phyloP scores from a whole-genome alignment of 73 alveolate species.

The Paramecium bursaria region DNA sequence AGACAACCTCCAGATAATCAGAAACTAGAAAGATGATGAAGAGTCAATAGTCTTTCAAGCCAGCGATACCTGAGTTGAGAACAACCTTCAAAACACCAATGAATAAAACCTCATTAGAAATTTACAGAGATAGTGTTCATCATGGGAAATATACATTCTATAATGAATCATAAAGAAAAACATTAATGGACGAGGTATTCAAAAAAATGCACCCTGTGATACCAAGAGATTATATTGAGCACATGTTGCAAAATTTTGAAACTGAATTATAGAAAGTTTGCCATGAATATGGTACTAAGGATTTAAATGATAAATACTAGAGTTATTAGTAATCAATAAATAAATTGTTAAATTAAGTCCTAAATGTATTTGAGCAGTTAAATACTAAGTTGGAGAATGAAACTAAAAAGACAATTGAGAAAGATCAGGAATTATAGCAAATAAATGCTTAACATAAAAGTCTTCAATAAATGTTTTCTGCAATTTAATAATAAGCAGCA shows the following conservation, averaged over 20 bases:
- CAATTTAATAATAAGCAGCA: neutral
- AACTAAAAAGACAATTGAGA: neutral
- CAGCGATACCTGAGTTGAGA: too few relatives aligned
- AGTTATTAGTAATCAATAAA: slow-evolving; percentile 16
- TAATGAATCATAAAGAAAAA: neutral
- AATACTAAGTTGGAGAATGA: neutral
- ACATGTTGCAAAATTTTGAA: slow-evolving; percentile 30
- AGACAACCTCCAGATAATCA: too few relatives aligned
- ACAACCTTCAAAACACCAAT: too few relatives aligned
- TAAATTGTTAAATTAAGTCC: slow-evolving; percentile 13
- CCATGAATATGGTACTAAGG: neutral
- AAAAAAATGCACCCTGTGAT: neutral
- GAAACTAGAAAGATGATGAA: too few relatives aligned
- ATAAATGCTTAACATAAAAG: neutral
- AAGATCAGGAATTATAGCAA: neutral
- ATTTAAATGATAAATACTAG: slow-evolving; percentile 20
- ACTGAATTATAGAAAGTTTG: slow-evolving; percentile 4
- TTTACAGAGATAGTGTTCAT: neutral
- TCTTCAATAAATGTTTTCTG: neutral
- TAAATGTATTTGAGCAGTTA: neutral
- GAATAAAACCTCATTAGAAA: slow-evolving; percentile 28
- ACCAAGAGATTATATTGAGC: slow-evolving; percentile 17
- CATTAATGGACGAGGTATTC: slow-evolving; percentile 27
- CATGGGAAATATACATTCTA: slow-evolving; percentile 1
- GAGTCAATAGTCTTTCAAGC: too few relatives aligned